Base-by-base conservation (phyloP, 306 rosid species). In the Coriaria nepalensis region DNA sequence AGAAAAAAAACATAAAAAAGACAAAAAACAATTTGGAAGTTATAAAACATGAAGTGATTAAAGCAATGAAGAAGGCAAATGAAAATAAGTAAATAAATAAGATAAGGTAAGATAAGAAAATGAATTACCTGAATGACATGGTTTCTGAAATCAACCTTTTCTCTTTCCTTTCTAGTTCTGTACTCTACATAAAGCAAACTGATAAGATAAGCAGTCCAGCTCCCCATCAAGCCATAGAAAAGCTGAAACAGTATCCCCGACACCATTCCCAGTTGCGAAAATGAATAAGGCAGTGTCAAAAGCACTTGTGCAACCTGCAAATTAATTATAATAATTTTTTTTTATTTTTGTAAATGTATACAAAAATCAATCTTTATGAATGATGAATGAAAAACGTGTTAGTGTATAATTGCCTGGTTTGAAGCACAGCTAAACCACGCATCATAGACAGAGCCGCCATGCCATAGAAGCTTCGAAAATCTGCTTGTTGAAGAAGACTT, bases 381-480 rank as follows among this genome's bases (percentile, higher is more conserved):
- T 34, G 2, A 6, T 13, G 39, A 33, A 43, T 10, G 6, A 59
- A 29, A 32, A 8, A 10, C 4, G 3, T 20, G 29, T 20, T 20
- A 20, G 3, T 4, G 37, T 35, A 40, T 15, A 35, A 54, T 44
- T 73, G 67, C 95, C 95, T 90, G 95, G 64, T 90, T 90, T 49
- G 95, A 90, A 75, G 98, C 73, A 66, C 94, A 84, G 72, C 95
- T 90, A 47, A 90, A 90, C 94, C 97, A 90, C 35, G 97, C 95
- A 68, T 90, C 97, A 50, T 90, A 90, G 39, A 83, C 95, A n/a
- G 97, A 90, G 39, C 95, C 97, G 37, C 97, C 97, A 56, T 84
- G 94, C 98, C 95, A 81, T 45, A 90, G 74, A 33, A 81, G 37
- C 38, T 43, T 60, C 2, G 95, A 85, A 3, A 90, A 20, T 62